Evolutionary conservation across 805 yeast species (phyloP).

Genomic region (Torulaspora maleeae): DNA sequence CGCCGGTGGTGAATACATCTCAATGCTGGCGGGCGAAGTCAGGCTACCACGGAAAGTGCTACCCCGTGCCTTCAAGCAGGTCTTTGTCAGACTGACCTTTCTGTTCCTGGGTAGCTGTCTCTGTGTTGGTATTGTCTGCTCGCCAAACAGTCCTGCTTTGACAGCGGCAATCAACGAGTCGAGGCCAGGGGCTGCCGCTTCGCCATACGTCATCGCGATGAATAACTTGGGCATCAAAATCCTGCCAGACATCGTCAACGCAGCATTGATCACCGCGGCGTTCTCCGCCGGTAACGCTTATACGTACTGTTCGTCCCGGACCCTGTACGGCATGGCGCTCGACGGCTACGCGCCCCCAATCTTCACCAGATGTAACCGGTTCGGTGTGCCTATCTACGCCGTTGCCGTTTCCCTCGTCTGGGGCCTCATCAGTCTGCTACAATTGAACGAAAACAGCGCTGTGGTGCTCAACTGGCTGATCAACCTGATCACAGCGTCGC

Average conservation of each 20-base stretch:
- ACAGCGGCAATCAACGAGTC: slow-evolving; percentile 53
- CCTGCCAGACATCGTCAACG: slow-evolving; percentile 76
- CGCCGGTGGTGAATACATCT: slow-evolving; percentile 82
- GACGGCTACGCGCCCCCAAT: slow-evolving; percentile 70
- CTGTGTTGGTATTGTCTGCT: slow-evolving; percentile 72
- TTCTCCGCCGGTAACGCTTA: slow-evolving; percentile 83
- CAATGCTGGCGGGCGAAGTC: slow-evolving; percentile 83
- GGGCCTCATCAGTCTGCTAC: slow-evolving; percentile 63
- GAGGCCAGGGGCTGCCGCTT: slow-evolving; percentile 71
- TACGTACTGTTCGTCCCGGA: slow-evolving; percentile 65
- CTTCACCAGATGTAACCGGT: slow-evolving; percentile 55
- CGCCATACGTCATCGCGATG: slow-evolving; percentile 85
- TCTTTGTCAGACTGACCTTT: slow-evolving; percentile 60
- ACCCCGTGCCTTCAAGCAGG: slow-evolving; percentile 76
- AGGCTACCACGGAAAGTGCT: slow-evolving; percentile 63
- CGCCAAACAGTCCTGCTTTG: slow-evolving; percentile 61
- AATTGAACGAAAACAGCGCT: slow-evolving; percentile 53
- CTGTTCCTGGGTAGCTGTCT: slow-evolving; percentile 71
- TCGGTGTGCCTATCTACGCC: slow-evolving; percentile 67
- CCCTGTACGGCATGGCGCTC: slow-evolving; percentile 64
- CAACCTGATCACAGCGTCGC: slow-evolving; percentile 66
- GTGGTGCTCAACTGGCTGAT: slow-evolving; percentile 69
- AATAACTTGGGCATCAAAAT: slow-evolving; percentile 57
- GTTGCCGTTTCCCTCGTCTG: slow-evolving; percentile 50
- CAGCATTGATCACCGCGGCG: slow-evolving; percentile 65